Percentiles rank a stretch among this genome's conserved stretches.
phyloP scores from a whole-genome alignment of 495 filamentous ascomycete species.

The Penicillium fimorum region DNA sequence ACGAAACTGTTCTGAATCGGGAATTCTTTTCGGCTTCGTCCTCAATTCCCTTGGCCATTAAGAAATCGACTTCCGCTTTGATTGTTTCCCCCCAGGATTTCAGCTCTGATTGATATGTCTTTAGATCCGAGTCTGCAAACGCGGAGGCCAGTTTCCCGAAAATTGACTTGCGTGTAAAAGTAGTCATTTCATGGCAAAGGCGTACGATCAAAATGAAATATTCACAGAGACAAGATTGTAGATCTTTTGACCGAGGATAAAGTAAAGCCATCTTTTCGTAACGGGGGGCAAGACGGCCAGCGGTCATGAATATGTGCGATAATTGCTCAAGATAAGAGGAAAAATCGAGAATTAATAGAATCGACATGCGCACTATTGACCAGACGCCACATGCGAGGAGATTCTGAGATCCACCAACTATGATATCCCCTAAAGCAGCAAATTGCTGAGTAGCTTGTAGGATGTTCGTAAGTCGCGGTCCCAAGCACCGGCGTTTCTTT shows the following conservation, averaged over 20 bases:
- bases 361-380: background rate
- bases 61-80: background rate
- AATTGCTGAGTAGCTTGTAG: background rate
- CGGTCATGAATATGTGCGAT: background rate
- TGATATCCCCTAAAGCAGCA: background rate
- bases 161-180: background rate
- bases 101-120: background rate
- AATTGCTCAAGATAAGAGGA: background rate
- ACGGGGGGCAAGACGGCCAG: background rate
- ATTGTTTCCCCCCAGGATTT: background rate
- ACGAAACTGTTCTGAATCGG: background rate
- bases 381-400: background rate
- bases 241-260: background rate
- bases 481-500: background rate
- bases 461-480: background rate
- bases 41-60: background rate
- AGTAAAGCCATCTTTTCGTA: background rate
- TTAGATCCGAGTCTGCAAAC: background rate
- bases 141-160: background rate
- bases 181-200: background rate
- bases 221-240: background rate
- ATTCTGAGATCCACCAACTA: background rate
- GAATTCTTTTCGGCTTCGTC: background rate
- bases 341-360: background rate
- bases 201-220: background rate